A percentile compares a stretch with the other conserved stretches of the same genome.
Evolutionary conservation across 2,329 filamentous ascomycete genomes (phyloP).

Genomic region (Botrytis cinerea): DNA sequence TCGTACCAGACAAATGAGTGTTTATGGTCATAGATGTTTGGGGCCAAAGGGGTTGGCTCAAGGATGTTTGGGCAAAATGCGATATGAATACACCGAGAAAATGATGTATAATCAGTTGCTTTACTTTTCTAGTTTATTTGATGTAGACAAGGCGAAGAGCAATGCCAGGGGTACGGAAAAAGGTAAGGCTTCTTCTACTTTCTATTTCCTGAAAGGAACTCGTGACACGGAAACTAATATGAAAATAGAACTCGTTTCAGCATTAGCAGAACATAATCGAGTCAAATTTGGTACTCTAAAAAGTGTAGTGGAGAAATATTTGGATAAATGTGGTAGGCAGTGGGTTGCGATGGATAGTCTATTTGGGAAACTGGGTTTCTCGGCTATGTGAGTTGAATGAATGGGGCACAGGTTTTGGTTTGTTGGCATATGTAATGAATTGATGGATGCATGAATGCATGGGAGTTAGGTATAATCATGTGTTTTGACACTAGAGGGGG

Average conservation of each 20-base stretch:
- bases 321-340: slow-evolving; percentile 86
- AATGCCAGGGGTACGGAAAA: slow-evolving; percentile 53
- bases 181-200: slow-evolving; percentile 33
- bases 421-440: slow-evolving; percentile 11
- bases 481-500: not conserved
- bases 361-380: slow-evolving; percentile 69
- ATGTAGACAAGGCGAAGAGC: slow-evolving; percentile 77
- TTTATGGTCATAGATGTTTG: slow-evolving; percentile 87
- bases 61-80: slow-evolving; percentile 85
- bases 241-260: slow-evolving; percentile 53
- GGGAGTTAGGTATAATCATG: slow-evolving; percentile 9
- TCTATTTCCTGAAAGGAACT: not conserved
- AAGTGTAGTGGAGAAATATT: slow-evolving; percentile 75
- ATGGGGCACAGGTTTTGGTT: not conserved
- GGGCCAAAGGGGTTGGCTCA: slow-evolving; percentile 82
- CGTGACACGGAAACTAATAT: slow-evolving; percentile 30
- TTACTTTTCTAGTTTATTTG: slow-evolving; percentile 82
- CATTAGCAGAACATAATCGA: slow-evolving; percentile 80
- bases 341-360: slow-evolving; percentile 93
- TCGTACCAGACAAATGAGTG: slow-evolving; percentile 87
- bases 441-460: slow-evolving; percentile 1
- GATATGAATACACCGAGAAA: slow-evolving; percentile 84
- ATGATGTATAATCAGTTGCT: slow-evolving; percentile 92
- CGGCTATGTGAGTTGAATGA: slow-evolving; percentile 10
- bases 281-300: slow-evolving; percentile 74